phyloP scores from a whole-genome alignment of 2,329 filamentous ascomycete genomes.

The Salinomyces thailandicus region DNA sequence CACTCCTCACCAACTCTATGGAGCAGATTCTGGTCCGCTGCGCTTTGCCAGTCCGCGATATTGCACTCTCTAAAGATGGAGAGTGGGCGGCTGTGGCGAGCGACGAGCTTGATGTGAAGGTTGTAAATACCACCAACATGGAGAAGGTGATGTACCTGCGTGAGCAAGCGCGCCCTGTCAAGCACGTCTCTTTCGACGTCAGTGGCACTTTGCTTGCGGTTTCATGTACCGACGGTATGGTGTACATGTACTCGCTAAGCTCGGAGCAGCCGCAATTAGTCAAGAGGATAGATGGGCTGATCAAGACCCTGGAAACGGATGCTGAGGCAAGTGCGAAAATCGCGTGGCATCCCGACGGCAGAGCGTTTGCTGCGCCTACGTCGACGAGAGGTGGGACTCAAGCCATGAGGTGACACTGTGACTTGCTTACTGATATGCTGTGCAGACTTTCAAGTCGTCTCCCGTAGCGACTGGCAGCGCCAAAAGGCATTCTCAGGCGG shows the following conservation, averaged over 20 bases:
- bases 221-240: slow-evolving; percentile 76
- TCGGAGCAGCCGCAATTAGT: slow-evolving; percentile 71
- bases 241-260: slow-evolving; percentile 81
- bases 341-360: slow-evolving; percentile 88
- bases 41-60: slow-evolving; percentile 75
- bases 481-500: slow-evolving; percentile 69
- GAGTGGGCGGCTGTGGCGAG: slow-evolving; percentile 93
- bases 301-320: slow-evolving; percentile 66
- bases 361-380: slow-evolving; percentile 78
- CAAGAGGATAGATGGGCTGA: slow-evolving; percentile 74
- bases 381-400: slow-evolving; percentile 45
- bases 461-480: slow-evolving; percentile 80
- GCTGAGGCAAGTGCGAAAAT: slow-evolving; percentile 63
- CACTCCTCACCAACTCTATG: slow-evolving; percentile 61
- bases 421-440: slow-evolving; percentile 1
- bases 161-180: slow-evolving; percentile 78
- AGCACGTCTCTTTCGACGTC: slow-evolving; percentile 81
- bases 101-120: slow-evolving; percentile 84
- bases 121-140: slow-evolving; percentile 75
- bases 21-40: slow-evolving; percentile 75
- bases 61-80: slow-evolving; percentile 69
- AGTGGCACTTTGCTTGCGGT: slow-evolving; percentile 65
- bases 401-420: not conserved
- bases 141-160: slow-evolving; percentile 64
- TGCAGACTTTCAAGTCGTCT: slow-evolving; percentile 69